Evolutionary conservation across 2,329 filamentous ascomycete genomes (phyloP).

Genomic region (Fusarium sp.): DNA sequence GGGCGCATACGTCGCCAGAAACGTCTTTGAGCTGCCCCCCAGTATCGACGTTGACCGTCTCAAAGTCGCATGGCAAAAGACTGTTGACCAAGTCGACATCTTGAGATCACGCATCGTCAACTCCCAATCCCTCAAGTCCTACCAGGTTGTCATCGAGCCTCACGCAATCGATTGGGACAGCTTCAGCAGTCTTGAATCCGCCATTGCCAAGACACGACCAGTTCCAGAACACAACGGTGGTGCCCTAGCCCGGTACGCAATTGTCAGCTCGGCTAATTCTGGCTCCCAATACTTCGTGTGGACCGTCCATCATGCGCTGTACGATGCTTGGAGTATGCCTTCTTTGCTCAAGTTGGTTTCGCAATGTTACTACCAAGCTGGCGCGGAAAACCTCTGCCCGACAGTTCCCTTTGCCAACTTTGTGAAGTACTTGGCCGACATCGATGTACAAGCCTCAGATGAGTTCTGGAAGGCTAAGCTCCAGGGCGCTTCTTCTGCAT

Average conservation of each 20-base stretch:
- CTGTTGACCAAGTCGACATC: slow-evolving; percentile 32
- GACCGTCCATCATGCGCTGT: slow-evolving; percentile 34
- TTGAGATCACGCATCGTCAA: slow-evolving; percentile 40
- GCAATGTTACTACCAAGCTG: slow-evolving; percentile 7
- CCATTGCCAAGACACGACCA: background rate
- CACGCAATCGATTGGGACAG: slow-evolving; percentile 20
- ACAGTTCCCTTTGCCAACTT: slow-evolving; percentile 26
- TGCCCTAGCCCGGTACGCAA: slow-evolving; percentile 8
- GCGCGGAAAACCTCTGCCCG: fast-evolving
- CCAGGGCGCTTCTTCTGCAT: background rate
- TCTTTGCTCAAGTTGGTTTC: slow-evolving; percentile 21
- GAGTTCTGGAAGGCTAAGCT: slow-evolving; percentile 25
- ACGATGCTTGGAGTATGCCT: slow-evolving; percentile 40
- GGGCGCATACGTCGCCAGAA: slow-evolving; percentile 34
- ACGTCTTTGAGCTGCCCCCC: slow-evolving; percentile 29
- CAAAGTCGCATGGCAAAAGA: slow-evolving; percentile 37
- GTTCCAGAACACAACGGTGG: slow-evolving; percentile 31
- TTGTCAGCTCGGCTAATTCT: background rate
- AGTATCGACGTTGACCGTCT: slow-evolving; percentile 15
- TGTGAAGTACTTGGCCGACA: slow-evolving; percentile 18
- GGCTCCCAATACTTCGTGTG: slow-evolving; percentile 25
- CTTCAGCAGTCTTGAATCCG: slow-evolving; percentile 1
- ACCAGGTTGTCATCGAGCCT: slow-evolving; percentile 30
- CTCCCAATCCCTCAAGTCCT: slow-evolving; percentile 20
- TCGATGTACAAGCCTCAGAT: slow-evolving; percentile 15